Evolutionary conservation across 441 rosid species (phyloP).

Genomic region (Flueggea neowawraea): DNA sequence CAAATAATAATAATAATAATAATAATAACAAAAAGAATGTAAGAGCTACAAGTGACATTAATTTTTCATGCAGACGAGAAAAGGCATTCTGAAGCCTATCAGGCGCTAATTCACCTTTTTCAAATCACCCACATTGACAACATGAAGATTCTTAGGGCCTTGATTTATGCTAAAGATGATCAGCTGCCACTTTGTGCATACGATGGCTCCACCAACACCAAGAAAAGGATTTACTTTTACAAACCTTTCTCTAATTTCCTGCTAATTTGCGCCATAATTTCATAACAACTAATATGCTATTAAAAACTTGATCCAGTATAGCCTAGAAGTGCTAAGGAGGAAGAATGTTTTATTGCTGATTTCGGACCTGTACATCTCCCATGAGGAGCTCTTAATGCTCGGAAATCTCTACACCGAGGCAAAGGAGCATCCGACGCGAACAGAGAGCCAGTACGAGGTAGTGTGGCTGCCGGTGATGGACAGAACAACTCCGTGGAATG

Average conservation of each 20-base stretch:
- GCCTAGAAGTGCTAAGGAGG: conserved; percentile 66
- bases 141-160: conserved; percentile 60
- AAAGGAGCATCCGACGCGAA: conserved; percentile 29
- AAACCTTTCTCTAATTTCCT: neutral
- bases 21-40: neutral
- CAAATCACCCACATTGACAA: conserved; percentile 59
- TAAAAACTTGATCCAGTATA: conserved; percentile 30
- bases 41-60: neutral
- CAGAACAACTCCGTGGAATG: conserved; percentile 39
- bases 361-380: conserved; percentile 64
- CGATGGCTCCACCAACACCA: conserved; percentile 51
- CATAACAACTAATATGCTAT: neutral
- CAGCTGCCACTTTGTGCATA: conserved; percentile 38
- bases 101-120: conserved; percentile 39
- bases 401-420: conserved; percentile 59
- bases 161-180: conserved; percentile 59
- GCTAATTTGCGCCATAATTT: neutral
- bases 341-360: conserved; percentile 67
- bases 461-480: conserved; percentile 82
- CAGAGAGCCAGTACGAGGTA: conserved; percentile 60
- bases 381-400: too few species aligned
- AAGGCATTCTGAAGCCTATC: conserved; percentile 48
- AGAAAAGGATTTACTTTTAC: conserved; percentile 47
- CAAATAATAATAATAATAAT: neutral
- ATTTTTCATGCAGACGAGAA: conserved; percentile 45